These are phyloP conservation scores for Iberis amara DNA, from an alignment of 441 rosid genomes.

Conservation along the genomic window DNA sequence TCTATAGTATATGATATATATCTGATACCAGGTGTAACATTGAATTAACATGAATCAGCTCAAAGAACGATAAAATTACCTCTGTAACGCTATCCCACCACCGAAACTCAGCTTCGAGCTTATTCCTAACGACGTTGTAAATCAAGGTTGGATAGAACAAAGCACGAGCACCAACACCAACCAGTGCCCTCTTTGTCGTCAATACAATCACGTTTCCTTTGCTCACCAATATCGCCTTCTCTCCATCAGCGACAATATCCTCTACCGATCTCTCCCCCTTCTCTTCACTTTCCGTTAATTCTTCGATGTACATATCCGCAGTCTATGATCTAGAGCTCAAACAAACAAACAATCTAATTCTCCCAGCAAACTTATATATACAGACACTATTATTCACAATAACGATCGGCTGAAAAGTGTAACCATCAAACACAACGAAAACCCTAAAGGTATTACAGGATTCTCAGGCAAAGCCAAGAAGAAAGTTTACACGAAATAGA, in stretches of 20 bases:
- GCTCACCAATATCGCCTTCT: conserved; percentile 17
- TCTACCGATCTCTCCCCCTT: conserved; percentile 26
- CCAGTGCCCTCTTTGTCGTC: conserved; percentile 44
- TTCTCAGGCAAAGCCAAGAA: conserved; percentile 29
- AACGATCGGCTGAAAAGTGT: conserved; percentile 7
- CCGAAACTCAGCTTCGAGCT: conserved; percentile 56
- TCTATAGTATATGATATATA: neutral
- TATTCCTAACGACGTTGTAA: conserved; percentile 74
- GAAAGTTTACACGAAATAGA: conserved; percentile 31
- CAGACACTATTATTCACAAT: conserved; percentile 25
- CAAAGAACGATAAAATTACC: conserved; percentile 30
- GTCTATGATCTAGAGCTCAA: conserved; percentile 25
- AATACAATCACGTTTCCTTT: conserved; percentile 28
- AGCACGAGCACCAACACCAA: conserved; percentile 73
- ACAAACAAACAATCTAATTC: conserved; percentile 15
- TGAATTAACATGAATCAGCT: neutral
- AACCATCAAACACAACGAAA: conserved; percentile 12
- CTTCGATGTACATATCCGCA: conserved; percentile 53
- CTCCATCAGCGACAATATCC: conserved; percentile 30
- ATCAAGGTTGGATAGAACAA: conserved; percentile 64
- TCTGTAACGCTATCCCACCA: conserved; percentile 75
- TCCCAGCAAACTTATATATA: conserved; percentile 9
- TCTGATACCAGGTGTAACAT: no score
- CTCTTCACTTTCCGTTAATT: conserved; percentile 39
- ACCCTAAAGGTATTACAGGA: conserved; percentile 28